A percentile compares a stretch with the other conserved stretches of the same genome.
These are phyloP conservation scores for Aspergillus viridinutans DNA, from an alignment of 2,329 filamentous ascomycete genomes.

Conservation along the genomic window DNA sequence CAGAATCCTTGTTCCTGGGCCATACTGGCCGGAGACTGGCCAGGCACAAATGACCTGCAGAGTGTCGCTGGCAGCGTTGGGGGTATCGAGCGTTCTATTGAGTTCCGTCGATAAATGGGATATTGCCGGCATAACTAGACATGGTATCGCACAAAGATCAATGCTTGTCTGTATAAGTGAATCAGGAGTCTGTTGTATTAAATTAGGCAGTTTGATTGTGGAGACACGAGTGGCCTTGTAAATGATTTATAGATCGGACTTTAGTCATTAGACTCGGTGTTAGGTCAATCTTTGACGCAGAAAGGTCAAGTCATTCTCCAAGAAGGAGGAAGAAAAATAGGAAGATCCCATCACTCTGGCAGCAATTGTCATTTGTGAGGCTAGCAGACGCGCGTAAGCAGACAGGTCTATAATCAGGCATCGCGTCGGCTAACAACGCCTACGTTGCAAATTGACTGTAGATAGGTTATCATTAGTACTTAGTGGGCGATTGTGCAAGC, in stretches of 20 bases:
- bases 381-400: neutral
- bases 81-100: conserved; percentile 7
- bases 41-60: conserved; percentile 41
- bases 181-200: neutral
- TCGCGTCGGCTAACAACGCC: neutral
- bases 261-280: neutral
- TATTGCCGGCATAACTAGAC: conserved; percentile 19
- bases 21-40: conserved; percentile 43
- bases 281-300: neutral
- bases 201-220: neutral
- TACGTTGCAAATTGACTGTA: neutral
- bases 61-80: conserved; percentile 20
- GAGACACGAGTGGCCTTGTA: neutral
- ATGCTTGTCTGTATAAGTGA: neutral
- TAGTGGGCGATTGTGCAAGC: neutral
- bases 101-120: conserved; percentile 5
- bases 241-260: neutral
- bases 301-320: neutral
- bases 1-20: conserved; percentile 38
- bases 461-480: neutral
- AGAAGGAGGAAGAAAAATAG: neutral
- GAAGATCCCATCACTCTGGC: neutral
- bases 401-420: neutral
- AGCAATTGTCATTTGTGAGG: neutral
- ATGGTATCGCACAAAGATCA: neutral